Percentiles rank a stretch among this genome's conserved stretches.
Evolutionary conservation across 73 alveolate genomes (phyloP).

Genomic region (Stentor roeselii): DNA sequence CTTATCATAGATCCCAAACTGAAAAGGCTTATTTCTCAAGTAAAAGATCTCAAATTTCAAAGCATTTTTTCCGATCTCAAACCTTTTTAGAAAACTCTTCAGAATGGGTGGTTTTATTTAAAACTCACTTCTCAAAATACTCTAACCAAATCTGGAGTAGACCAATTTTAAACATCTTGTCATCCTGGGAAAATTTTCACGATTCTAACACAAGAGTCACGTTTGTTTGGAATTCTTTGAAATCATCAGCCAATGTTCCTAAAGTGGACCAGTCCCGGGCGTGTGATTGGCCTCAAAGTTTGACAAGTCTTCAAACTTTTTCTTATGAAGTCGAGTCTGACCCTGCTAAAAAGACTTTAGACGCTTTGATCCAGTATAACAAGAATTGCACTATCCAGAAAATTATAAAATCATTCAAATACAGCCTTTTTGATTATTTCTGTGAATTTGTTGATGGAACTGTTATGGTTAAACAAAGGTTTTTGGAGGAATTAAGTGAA

Average conservation of each 20-base stretch:
- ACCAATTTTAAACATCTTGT: background rate
- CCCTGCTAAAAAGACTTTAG: background rate
- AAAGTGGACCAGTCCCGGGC: background rate
- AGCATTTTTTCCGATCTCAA: background rate
- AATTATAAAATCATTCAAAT: background rate
- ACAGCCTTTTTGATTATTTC: background rate
- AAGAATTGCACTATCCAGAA: background rate
- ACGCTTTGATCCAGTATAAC: background rate
- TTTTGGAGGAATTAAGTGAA: background rate
- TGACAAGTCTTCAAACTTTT: background rate
- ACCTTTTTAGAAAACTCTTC: background rate
- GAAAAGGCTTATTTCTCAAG: background rate
- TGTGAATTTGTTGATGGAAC: background rate
- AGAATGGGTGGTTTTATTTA: background rate
- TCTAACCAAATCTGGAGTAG: background rate
- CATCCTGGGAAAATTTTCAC: background rate
- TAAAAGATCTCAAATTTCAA: too few species aligned
- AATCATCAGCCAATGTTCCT: background rate
- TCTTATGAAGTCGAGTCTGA: background rate
- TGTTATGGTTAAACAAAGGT: too few species aligned
- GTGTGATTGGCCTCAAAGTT: background rate
- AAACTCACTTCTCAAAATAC: too few species aligned
- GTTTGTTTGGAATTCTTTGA: background rate
- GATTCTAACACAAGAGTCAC: background rate
- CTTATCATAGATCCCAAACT: too few species aligned